These are phyloP conservation scores for Papiliotrema nemorosa DNA, from an alignment of 1,284 basidiomycete genomes.

Conservation along the genomic window DNA sequence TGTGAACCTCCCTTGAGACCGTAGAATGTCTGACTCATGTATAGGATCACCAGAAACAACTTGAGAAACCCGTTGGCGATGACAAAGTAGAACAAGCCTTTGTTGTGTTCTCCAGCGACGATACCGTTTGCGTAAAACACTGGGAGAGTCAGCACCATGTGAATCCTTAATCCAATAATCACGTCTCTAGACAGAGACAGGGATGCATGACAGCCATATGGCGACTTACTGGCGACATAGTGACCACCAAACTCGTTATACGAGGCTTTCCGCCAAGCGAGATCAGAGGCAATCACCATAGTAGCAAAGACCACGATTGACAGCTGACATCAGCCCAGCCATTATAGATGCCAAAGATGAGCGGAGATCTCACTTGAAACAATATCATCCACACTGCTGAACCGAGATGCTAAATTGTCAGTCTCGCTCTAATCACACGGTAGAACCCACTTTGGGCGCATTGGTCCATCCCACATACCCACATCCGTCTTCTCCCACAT, in stretches of 20 bases:
- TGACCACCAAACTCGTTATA: slow-evolving; percentile 13
- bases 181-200: not conserved
- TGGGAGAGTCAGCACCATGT: not conserved
- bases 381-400: slow-evolving; percentile 20
- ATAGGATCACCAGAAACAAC: slow-evolving; percentile 21
- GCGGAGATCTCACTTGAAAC: slow-evolving; percentile 10
- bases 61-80: slow-evolving; percentile 22
- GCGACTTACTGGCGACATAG: slow-evolving; percentile 9
- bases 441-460: slow-evolving; percentile 17
- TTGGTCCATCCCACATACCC: slow-evolving; percentile 27
- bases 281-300: slow-evolving; percentile 21
- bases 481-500: slow-evolving; percentile 16
- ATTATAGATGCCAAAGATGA: too few relatives aligned
- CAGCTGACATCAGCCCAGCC: slow-evolving; percentile 1
- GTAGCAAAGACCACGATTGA: slow-evolving; percentile 22
- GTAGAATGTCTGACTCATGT: slow-evolving; percentile 31
- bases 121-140: slow-evolving; percentile 24
- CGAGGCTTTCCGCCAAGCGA: slow-evolving; percentile 15
- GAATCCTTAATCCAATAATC: not conserved
- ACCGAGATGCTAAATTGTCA: slow-evolving; percentile 7
- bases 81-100: slow-evolving; percentile 13
- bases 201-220: not conserved
- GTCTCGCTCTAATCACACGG: not conserved
- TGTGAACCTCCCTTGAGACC: slow-evolving; percentile 14
- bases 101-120: slow-evolving; percentile 13